Percentiles rank a stretch among this genome's conserved stretches.
Evolutionary conservation across 805 yeast genomes (phyloP).

Genomic region (Schizosaccharomyces osmophilus): DNA sequence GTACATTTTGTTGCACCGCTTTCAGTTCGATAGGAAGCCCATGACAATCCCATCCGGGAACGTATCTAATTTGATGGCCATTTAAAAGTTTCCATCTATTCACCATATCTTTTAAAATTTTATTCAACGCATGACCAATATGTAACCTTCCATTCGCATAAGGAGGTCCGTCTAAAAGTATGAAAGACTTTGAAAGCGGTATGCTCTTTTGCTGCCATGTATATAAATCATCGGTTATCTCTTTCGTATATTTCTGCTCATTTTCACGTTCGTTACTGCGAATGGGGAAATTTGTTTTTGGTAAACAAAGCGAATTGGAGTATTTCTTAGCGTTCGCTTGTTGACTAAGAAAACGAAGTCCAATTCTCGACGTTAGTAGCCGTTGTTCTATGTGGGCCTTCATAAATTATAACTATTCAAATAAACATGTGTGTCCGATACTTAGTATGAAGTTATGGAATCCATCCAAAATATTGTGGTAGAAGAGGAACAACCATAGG

Average conservation of each 20-base stretch:
- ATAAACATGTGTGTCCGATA: too few species aligned
- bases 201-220: conserved; percentile 22
- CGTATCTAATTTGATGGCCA: conserved; percentile 41
- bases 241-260: conserved; percentile 22
- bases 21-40: conserved; percentile 90
- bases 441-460: too few species aligned
- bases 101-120: conserved; percentile 67
- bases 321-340: background rate
- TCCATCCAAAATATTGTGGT: too few species aligned
- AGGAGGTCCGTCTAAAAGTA: conserved; percentile 93
- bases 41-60: conserved; percentile 98
- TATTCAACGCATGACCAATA: conserved; percentile 62
- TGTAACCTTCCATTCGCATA: conserved; percentile 91
- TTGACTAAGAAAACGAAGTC: background rate
- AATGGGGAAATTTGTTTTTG: conserved; percentile 42
- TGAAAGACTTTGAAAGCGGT: conserved; percentile 23
- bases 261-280: conserved; percentile 27
- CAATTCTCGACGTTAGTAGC: too few species aligned
- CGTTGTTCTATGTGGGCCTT: too few species aligned
- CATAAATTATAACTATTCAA: too few species aligned
- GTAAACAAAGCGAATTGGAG: conserved; percentile 19
- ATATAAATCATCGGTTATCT: conserved; percentile 37
- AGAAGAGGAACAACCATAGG: too few species aligned
- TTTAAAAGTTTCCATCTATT: conserved; percentile 40
- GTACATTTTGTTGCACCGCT: conserved; percentile 30